These are phyloP conservation scores for Betula pendula DNA, from an alignment of 306 rosid species.

Conservation along the genomic window DNA sequence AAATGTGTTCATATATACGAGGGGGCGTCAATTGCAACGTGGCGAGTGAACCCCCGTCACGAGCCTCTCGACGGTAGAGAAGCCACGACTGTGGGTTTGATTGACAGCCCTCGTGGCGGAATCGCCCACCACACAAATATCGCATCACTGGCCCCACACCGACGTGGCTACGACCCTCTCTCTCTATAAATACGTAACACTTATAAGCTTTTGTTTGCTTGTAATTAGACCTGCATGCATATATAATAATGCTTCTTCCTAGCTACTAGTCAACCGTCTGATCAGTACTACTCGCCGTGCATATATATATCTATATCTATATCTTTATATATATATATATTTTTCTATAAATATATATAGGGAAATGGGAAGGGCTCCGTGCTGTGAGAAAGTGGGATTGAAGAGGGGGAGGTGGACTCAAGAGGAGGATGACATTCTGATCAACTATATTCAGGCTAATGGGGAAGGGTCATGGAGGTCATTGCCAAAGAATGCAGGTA, in stretches of 20 bases:
- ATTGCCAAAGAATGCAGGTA: constrained; percentile 85
- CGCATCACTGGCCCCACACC: constrained; percentile 15
- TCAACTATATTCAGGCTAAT: constrained; percentile 52
- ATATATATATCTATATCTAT: too few relatives aligned
- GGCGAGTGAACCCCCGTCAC: constrained; percentile 44
- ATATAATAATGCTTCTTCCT: too few relatives aligned
- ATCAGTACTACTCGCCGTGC: background rate
- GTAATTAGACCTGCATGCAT: too few relatives aligned
- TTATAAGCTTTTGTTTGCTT: background rate
- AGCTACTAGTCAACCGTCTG: background rate
- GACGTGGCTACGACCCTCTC: background rate
- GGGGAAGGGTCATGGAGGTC: constrained; percentile 97
- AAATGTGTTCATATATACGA: background rate
- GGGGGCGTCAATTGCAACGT: constrained; percentile 40
- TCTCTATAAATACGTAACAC: constrained; percentile 30
- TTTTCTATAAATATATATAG: too few relatives aligned
- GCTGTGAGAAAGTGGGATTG: constrained; percentile 84
- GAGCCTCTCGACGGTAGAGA: constrained; percentile 37
- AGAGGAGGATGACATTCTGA: constrained; percentile 72
- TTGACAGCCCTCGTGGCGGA: constrained; percentile 51
- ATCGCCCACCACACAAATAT: constrained; percentile 40
- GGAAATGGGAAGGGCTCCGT: constrained; percentile 83
- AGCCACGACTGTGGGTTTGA: constrained; percentile 56
- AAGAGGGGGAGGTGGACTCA: constrained; percentile 81
- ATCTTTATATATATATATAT: too few relatives aligned